phyloP scores from a whole-genome alignment of 495 filamentous ascomycete species.

The Hyphodiscus hymeniophilus region DNA sequence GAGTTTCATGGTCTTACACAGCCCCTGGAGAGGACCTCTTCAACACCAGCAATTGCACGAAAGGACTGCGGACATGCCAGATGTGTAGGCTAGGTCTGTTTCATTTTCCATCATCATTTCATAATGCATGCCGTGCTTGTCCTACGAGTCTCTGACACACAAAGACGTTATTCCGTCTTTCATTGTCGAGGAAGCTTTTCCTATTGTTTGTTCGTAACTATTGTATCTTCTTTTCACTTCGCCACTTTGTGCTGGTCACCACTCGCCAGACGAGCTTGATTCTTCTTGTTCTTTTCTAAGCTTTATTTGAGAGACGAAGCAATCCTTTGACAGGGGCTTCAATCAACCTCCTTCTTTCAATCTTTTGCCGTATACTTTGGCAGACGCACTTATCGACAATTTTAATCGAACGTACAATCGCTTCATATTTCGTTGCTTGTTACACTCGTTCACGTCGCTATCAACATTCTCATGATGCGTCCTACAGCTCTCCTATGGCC shows the following conservation, averaged over 20 bases:
- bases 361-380: neutral
- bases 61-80: neutral
- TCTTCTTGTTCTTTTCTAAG: neutral
- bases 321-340: conserved; percentile 23
- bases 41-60: neutral
- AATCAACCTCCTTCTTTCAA: conserved; percentile 1
- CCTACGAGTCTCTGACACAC: neutral
- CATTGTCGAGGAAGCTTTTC: neutral
- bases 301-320: neutral
- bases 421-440: neutral
- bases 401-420: neutral
- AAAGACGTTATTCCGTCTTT: neutral
- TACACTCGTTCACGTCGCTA: neutral
- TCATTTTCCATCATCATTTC: neutral
- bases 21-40: conserved; percentile 1
- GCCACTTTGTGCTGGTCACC: neutral
- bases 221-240: neutral
- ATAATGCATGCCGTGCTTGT: neutral
- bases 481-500: conserved; percentile 13
- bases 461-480: conserved; percentile 11
- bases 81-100: neutral
- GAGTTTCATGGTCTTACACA: conserved; percentile 7
- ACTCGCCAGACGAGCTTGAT: neutral
- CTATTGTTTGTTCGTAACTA: no score
- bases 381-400: neutral